Percentiles rank a stretch among this genome's conserved stretches.
Conservation (phyloP, 2,329 filamentous ascomycete species). For the Beauveria medogensis region DNA sequence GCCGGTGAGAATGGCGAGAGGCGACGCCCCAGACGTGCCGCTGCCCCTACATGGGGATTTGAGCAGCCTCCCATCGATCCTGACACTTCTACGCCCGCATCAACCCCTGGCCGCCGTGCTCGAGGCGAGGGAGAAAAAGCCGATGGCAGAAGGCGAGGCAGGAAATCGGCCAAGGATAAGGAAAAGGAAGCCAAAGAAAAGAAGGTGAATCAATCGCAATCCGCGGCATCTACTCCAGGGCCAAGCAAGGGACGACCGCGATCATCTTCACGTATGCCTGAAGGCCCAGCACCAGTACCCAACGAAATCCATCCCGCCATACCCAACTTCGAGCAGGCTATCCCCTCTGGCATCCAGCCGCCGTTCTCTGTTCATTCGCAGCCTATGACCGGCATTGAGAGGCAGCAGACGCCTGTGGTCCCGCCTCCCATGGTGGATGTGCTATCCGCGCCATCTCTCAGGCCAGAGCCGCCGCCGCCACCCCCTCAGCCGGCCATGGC, state of each 20-base stretch:
- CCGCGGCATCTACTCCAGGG: conserved; percentile 34
- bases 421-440: conserved; percentile 40
- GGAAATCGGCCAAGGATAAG: conserved; percentile 33
- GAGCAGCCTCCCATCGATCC: conserved; percentile 53
- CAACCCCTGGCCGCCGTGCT: conserved; percentile 47
- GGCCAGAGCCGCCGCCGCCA: conserved; percentile 42
- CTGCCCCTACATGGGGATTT: conserved; percentile 63
- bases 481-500: conserved; percentile 39
- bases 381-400: conserved; percentile 18
- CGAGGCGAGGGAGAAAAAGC: conserved; percentile 42
- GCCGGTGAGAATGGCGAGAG: conserved; percentile 52
- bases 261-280: conserved; percentile 44
- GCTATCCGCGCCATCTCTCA: conserved; percentile 48
- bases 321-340: conserved; percentile 36
- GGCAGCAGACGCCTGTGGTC: conserved; percentile 3
- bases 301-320: conserved; percentile 33
- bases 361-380: conserved; percentile 31
- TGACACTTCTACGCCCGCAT: conserved; percentile 48
- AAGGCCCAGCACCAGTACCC: conserved; percentile 27
- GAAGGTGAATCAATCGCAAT: conserved; percentile 35
- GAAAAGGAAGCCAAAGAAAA: conserved; percentile 30
- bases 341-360: conserved; percentile 32
- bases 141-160: conserved; percentile 29
- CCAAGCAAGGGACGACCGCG: conserved; percentile 42
- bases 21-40: conserved; percentile 53